These are phyloP conservation scores for Colletotrichum camelliae DNA, from an alignment of 2,329 filamentous ascomycete species.

Conservation along the genomic window DNA sequence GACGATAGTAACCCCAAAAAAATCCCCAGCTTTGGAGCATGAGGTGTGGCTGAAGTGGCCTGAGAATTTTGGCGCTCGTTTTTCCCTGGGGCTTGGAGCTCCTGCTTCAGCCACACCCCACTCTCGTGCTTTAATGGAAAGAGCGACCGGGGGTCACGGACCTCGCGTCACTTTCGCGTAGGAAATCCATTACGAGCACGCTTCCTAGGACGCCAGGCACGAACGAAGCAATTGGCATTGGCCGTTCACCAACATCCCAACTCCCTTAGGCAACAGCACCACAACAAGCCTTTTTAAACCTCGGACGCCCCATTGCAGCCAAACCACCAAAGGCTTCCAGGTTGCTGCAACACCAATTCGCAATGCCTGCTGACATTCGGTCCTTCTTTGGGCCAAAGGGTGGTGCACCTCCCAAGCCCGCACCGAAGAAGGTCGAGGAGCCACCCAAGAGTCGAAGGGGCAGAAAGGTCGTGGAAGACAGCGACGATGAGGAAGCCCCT, in stretches of 20 bases:
- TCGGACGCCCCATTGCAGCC: neutral
- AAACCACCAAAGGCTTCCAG: neutral
- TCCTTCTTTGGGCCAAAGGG: conserved; percentile 87
- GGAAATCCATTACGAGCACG: conserved; percentile 11
- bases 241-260: neutral
- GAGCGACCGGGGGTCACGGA: conserved; percentile 35
- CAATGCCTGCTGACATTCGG: conserved; percentile 84
- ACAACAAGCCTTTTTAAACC: neutral
- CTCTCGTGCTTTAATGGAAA: neutral
- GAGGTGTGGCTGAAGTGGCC: conserved; percentile 24
- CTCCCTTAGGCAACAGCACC: conserved; percentile 1
- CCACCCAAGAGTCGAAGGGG: conserved; percentile 48
- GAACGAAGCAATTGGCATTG: neutral
- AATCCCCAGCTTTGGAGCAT: conserved; percentile 24
- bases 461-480: conserved; percentile 80
- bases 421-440: conserved; percentile 50
- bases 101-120: conserved; percentile 25
- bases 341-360: neutral
- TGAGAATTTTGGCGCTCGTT: conserved; percentile 23
- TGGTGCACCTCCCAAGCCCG: conserved; percentile 56
- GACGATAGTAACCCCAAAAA: conserved; percentile 37
- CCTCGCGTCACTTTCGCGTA: conserved; percentile 52
- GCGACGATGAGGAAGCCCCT: conserved; percentile 74
- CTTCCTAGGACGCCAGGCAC: conserved; percentile 11
- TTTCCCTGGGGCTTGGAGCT: conserved; percentile 5